phyloP scores from a whole-genome alignment of 345 rosid genomes.

The Syzygium aromaticum region DNA sequence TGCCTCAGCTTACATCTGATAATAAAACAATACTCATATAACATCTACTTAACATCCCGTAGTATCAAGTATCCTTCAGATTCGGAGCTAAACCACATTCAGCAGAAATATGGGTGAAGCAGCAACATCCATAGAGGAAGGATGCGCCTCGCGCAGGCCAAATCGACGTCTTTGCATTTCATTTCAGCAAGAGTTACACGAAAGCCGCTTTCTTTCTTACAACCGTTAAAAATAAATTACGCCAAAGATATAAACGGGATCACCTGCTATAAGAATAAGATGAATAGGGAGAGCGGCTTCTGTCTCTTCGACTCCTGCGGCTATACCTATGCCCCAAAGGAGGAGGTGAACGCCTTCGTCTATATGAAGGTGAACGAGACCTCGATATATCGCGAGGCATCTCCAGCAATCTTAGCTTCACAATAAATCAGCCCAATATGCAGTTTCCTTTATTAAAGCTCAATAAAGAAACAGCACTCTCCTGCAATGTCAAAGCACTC shows the following conservation, averaged over 20 bases:
- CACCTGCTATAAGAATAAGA: constrained; percentile 86
- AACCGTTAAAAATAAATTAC: constrained; percentile 6
- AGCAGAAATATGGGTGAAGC: background rate
- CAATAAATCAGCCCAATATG: background rate
- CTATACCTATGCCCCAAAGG: constrained; percentile 60
- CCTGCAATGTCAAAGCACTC: background rate
- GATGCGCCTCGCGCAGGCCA: background rate
- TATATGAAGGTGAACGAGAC: constrained; percentile 69
- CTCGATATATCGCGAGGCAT: constrained; percentile 84
- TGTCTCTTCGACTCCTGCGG: constrained; percentile 70
- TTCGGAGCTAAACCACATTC: background rate
- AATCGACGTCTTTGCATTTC: background rate
- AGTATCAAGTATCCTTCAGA: background rate
- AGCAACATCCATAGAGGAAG: background rate
- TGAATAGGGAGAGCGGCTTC: constrained; percentile 74
- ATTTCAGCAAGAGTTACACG: background rate
- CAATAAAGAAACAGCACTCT: background rate
- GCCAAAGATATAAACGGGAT: constrained; percentile 39
- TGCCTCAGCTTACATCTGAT: background rate
- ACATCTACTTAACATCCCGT: background rate
- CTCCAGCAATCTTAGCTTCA: constrained; percentile 16
- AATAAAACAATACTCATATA: background rate
- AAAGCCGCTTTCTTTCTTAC: background rate
- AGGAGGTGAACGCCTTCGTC: constrained; percentile 66
- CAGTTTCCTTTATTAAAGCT: background rate